phyloP scores from a whole-genome alignment of 2,329 filamentous ascomycete species.

The Calonectria fujianensis region DNA sequence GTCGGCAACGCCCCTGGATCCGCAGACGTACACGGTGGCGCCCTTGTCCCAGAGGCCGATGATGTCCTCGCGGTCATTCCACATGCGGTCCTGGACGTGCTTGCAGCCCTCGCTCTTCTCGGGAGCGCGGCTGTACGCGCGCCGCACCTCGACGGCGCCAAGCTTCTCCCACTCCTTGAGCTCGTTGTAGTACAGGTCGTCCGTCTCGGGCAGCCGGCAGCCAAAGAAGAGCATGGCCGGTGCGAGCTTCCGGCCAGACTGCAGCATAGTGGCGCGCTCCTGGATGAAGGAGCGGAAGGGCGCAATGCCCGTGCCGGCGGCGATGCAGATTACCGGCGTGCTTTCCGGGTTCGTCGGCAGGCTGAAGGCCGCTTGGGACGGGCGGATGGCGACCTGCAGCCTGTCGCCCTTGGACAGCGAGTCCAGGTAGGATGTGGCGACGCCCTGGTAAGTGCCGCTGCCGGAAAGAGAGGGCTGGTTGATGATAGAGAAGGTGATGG shows the following conservation, averaged over 20 bases:
- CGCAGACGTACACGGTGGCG: slow-evolving; percentile 77
- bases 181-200: slow-evolving; percentile 74
- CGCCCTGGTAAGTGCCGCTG: slow-evolving; percentile 71
- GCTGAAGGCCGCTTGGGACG: slow-evolving; percentile 66
- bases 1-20: slow-evolving; percentile 67
- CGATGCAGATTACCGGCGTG: slow-evolving; percentile 70
- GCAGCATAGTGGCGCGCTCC: slow-evolving; percentile 72
- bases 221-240: slow-evolving; percentile 79
- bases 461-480: slow-evolving; percentile 71
- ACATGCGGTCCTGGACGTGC: slow-evolving; percentile 65
- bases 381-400: slow-evolving; percentile 69
- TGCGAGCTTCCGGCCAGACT: slow-evolving; percentile 70
- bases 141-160: slow-evolving; percentile 71
- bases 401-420: slow-evolving; percentile 64
- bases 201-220: slow-evolving; percentile 72
- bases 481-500: slow-evolving; percentile 81
- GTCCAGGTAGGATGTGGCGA: slow-evolving; percentile 76
- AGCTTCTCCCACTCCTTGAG: slow-evolving; percentile 74
- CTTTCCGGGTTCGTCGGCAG: slow-evolving; percentile 65
- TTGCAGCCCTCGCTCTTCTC: slow-evolving; percentile 66
- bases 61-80: slow-evolving; percentile 59
- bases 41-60: slow-evolving; percentile 62
- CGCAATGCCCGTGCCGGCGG: slow-evolving; percentile 73
- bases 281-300: slow-evolving; percentile 78
- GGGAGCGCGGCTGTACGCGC: slow-evolving; percentile 68